phyloP scores from a whole-genome alignment of 441 rosid genomes.

The Syzygium syzygioides region DNA sequence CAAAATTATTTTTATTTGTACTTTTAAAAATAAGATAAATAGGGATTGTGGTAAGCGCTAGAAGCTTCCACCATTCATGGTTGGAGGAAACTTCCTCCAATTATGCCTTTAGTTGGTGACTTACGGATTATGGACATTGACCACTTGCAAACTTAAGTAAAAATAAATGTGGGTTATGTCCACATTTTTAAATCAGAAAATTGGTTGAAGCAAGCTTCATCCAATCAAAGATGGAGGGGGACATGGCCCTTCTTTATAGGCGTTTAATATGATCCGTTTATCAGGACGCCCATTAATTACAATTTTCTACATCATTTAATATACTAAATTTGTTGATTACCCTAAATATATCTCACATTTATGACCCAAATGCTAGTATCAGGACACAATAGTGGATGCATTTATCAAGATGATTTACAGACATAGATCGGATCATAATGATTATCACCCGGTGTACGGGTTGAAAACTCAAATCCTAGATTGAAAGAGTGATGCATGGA shows the following conservation, averaged over 20 bases:
- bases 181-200: not conserved
- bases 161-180: not conserved
- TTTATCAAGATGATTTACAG: not conserved
- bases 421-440: not conserved
- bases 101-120: not conserved
- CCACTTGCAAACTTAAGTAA: not conserved
- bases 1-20: not conserved
- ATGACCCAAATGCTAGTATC: not conserved
- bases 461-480: not conserved
- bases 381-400: not conserved
- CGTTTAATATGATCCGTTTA: not conserved
- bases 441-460: not conserved
- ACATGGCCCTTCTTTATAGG: not conserved
- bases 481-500: not conserved
- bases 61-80: not conserved
- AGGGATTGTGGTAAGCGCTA: not conserved
- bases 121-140: not conserved
- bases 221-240: not conserved
- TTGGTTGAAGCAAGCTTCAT: not conserved
- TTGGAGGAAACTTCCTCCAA: not conserved
- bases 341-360: not conserved
- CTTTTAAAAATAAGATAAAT: not conserved
- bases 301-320: not conserved
- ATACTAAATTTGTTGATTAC: not conserved
- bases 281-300: not conserved